Base-by-base conservation (phyloP, 148 eudicot genomes). In the Mesembryanthemum crystallinum region DNA sequence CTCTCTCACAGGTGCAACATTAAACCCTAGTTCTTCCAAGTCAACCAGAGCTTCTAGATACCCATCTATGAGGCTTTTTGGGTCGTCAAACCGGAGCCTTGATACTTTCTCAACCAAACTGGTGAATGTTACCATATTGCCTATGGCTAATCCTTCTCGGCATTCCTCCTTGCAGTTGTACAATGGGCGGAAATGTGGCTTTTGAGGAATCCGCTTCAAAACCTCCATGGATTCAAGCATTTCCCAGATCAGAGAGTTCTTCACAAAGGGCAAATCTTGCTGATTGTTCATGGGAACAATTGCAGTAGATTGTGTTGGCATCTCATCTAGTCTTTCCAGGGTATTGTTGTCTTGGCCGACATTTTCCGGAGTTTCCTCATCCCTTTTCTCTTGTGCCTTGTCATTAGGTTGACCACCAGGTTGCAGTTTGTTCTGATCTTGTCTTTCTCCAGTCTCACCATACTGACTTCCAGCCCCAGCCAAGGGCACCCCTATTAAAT, bases 141-240 rank as follows among this genome's bases (percentile, higher is more conserved):
- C 97, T 65, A 94, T 84, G 45, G 98, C 98, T 79, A 88, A 77
- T 39, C 95, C 98, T 86, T 94, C 97, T 3, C 98, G 90, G 32
- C 81, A 69, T 77, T 86, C 82, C 74, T 87, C 88, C 77, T 85
- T 85, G 37, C 68, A 69, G 13, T 80, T 71, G 55, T 81, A 76
- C 75, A 94, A 72, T 28, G 97, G 89, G 5, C 42, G 75, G 73
- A 94, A 94, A 82, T 94, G 98, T 1, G 98, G 98, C 20, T 82
- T 84, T 72, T 94, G 98, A 58, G 98, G 98, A 32, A 88, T 66
- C 65, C 37, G 83, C 59, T 78, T 74, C 76, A 89, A 88, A 9
- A 82, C 84, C 54, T 93, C 94, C 92, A 88, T 83, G 65, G 89
- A 78, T 77, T 91, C 94, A 18, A 90, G 81, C 33, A 82, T 68